Evolutionary conservation across 1,284 basidiomycete species (phyloP), one percentile per base, ranked within the genome.

Genomic region (Cryptococcus sp.): DNA sequence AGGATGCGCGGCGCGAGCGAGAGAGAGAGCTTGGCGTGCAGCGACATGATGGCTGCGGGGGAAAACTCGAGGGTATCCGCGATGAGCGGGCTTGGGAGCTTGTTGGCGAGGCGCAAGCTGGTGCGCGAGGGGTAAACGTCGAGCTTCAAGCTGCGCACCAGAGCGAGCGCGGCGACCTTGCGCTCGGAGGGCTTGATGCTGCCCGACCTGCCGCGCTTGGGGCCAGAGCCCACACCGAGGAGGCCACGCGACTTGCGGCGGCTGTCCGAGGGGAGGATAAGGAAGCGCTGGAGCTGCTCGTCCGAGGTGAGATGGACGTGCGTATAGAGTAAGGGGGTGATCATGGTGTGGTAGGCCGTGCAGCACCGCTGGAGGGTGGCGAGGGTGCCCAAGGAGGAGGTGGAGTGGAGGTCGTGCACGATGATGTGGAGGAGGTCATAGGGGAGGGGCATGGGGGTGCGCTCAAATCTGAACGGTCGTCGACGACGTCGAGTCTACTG

Each of bases 351-450:
- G 24, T 55, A 57, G 8, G 53, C 48, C 18, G 36, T 46, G n/a
- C 45, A 55, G 8, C 53, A 40, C 7, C 42, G 38, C 18, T 53
- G 47, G 4, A 57, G 37, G 3, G 39, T 47, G 6, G 59, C 28
- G 0, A 61, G 44, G 7, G 59, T 35, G 11, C 8, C 46, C 13
- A 57, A 44, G 2, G 53, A 55, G 11, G 38, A 28, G 13, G 46
- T 51, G 8, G 52, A 44, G 13, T 44, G 42, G 21, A 61, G 53
- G 0, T 54, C 43, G 46, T 45, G 33, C 16, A 57, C 37, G 53
- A 61, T 47, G 46, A 61, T 47, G 38, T 57, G 53, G 2, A 61
- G 46, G 28, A 61, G 52, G 37, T 61, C 59, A 38, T 52, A 57
- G 5, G 56, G 56, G 12, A 61, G 36, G 42, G 53, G 46, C 9